Percentiles rank a stretch among this genome's conserved stretches.
Conservation (phyloP, 1,284 basidiomycete species). For the Cutaneotrichosporon dermatis region DNA sequence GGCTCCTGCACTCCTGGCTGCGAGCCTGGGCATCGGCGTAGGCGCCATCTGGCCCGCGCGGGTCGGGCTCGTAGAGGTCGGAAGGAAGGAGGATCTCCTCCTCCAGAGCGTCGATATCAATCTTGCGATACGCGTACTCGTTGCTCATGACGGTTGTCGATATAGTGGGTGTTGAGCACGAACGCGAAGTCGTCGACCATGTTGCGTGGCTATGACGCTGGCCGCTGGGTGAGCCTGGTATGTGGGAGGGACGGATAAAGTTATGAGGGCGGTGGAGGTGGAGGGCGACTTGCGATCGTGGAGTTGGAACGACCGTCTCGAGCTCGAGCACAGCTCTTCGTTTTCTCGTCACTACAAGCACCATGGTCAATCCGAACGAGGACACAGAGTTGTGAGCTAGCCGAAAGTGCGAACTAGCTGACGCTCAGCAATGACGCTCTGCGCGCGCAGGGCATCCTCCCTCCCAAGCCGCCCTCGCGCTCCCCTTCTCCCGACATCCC, state of each 20-base stretch:
- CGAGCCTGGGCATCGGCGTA: slow-evolving; percentile 71
- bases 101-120: slow-evolving; percentile 81
- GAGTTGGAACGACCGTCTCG: background rate
- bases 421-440: slow-evolving; percentile 76
- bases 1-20: slow-evolving; percentile 65
- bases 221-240: background rate
- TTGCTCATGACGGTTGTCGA: slow-evolving; percentile 54
- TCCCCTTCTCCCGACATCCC: slow-evolving; percentile 62
- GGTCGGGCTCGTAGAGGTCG: slow-evolving; percentile 83
- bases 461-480: slow-evolving; percentile 62
- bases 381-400: slow-evolving; percentile 83
- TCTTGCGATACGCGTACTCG: slow-evolving; percentile 75
- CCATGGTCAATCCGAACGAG: slow-evolving; percentile 65
- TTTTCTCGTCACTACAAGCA: slow-evolving; percentile 50
- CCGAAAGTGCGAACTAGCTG: background rate
- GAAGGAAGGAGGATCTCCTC: slow-evolving; percentile 81
- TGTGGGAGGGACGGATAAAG: background rate
- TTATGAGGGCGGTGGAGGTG: background rate
- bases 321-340: background rate
- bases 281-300: background rate
- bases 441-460: slow-evolving; percentile 83
- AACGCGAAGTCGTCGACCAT: background rate
- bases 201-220: slow-evolving; percentile 11
- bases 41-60: slow-evolving; percentile 69
- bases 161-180: background rate